Evolutionary conservation across 148 eudicot genomes (phyloP).

Genomic region (Chenopodium suecicum): DNA sequence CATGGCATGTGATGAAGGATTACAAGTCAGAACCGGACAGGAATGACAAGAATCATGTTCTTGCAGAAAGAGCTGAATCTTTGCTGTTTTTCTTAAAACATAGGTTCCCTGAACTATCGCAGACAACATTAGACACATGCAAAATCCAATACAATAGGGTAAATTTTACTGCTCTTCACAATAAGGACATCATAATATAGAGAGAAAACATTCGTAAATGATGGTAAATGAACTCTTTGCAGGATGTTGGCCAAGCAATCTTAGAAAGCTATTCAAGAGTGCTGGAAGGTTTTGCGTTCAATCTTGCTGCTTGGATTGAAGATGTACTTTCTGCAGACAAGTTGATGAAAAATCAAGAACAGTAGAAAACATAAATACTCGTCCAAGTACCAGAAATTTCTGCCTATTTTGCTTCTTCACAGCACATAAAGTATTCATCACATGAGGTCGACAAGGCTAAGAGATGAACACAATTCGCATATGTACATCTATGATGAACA

Average conservation of each 20-base stretch:
- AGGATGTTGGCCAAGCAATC: constrained; percentile 96
- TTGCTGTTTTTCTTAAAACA: constrained; percentile 77
- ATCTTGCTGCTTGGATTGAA: constrained; percentile 85
- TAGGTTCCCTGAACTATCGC: constrained; percentile 86
- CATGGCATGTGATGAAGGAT: constrained; percentile 79
- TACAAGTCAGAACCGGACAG: constrained; percentile 55
- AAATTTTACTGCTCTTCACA: neutral
- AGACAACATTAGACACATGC: constrained; percentile 86
- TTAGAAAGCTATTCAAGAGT: constrained; percentile 98
- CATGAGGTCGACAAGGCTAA: constrained; percentile 3
- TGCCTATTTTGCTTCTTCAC: neutral
- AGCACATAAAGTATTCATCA: constrained; percentile 12
- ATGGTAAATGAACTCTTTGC: constrained; percentile 24
- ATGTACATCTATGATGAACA: constrained; percentile 12
- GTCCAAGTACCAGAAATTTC: neutral
- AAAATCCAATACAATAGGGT: constrained; percentile 88
- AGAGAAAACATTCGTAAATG: neutral
- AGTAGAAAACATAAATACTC: constrained; percentile 21
- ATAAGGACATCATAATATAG: neutral
- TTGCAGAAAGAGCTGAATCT: constrained; percentile 74
- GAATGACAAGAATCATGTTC: constrained; percentile 65
- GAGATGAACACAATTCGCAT: constrained; percentile 6
- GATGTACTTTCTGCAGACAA: constrained; percentile 80
- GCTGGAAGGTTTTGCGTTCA: constrained; percentile 89
- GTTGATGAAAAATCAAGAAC: constrained; percentile 48